Evolutionary conservation across 345 rosid genomes (phyloP).

Genomic region (Arabis alpina): DNA sequence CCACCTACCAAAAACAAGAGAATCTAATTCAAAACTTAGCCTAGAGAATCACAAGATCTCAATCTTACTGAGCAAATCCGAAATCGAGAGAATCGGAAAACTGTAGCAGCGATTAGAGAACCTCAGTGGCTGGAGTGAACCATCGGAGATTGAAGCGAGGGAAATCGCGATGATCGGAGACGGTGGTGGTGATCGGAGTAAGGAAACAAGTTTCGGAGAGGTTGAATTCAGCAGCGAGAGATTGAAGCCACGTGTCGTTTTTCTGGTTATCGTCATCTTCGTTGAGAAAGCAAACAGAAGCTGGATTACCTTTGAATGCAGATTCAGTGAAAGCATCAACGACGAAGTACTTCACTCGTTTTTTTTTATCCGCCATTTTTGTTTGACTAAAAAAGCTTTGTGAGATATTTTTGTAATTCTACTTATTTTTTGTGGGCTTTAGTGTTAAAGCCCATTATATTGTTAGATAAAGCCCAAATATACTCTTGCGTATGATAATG

Average conservation of each 20-base stretch:
- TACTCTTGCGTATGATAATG: too few species aligned
- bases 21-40: background rate
- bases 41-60: background rate
- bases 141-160: conserved; percentile 66
- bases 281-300: conserved; percentile 75
- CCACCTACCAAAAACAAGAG: conserved; percentile 43
- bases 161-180: conserved; percentile 10
- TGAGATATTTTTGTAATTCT: background rate
- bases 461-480: too few species aligned
- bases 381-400: conserved; percentile 10
- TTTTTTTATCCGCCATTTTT: conserved; percentile 46
- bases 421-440: too few species aligned
- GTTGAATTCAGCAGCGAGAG: conserved; percentile 64
- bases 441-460: too few species aligned
- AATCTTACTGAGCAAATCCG: background rate
- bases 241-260: conserved; percentile 74
- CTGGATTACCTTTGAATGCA: conserved; percentile 84
- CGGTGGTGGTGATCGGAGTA: conserved; percentile 29
- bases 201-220: conserved; percentile 57
- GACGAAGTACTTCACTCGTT: conserved; percentile 52
- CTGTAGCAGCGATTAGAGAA: background rate
- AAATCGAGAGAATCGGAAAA: background rate
- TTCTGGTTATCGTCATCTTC: conserved; percentile 52
- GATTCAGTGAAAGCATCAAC: conserved; percentile 80
- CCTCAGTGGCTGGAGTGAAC: conserved; percentile 68